These are phyloP conservation scores for Fagus sylvatica DNA, from an alignment of 306 rosid genomes.

Conservation along the genomic window DNA sequence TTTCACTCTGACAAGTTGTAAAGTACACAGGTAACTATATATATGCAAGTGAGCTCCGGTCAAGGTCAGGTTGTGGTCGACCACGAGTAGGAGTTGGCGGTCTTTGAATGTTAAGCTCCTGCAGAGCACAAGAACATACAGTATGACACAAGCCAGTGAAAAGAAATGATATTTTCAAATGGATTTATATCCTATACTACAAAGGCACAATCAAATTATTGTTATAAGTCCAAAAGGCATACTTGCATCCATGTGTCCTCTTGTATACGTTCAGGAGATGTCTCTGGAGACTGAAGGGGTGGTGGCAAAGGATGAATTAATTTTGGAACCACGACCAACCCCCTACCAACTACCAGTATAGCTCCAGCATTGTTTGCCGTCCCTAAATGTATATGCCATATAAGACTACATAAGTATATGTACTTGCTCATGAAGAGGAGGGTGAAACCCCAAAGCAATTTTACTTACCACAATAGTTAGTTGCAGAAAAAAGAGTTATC, in stretches of 20 bases:
- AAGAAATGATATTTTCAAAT: slow-evolving; percentile 1
- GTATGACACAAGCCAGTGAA: neutral
- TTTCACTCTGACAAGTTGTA: neutral
- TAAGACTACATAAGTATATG: slow-evolving; percentile 23
- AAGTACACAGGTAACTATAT: slow-evolving; percentile 45
- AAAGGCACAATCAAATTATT: neutral
- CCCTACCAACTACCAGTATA: slow-evolving; percentile 95
- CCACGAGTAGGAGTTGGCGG: slow-evolving; percentile 99
- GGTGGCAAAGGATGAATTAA: slow-evolving; percentile 97
- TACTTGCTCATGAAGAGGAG: slow-evolving; percentile 14
- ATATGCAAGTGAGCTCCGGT: slow-evolving; percentile 95
- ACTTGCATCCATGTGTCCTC: slow-evolving; percentile 99
- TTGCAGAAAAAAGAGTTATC: slow-evolving; percentile 97
- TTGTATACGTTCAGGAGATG: slow-evolving; percentile 87
- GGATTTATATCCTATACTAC: neutral
- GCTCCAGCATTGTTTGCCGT: slow-evolving; percentile 99
- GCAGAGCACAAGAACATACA: slow-evolving; percentile 3
- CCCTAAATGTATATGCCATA: slow-evolving; percentile 46
- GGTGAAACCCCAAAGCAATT: slow-evolving; percentile 9
- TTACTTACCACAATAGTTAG: slow-evolving; percentile 92
- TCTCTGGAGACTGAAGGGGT: slow-evolving; percentile 93
- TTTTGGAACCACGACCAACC: slow-evolving; percentile 98
- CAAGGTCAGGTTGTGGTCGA: slow-evolving; percentile 96
- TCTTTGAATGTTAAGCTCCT: slow-evolving; percentile 98
- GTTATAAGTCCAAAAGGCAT: slow-evolving; percentile 16